phyloP scores from a whole-genome alignment of 1,139 yeast species.

The Zygosaccharomyces sapae region DNA sequence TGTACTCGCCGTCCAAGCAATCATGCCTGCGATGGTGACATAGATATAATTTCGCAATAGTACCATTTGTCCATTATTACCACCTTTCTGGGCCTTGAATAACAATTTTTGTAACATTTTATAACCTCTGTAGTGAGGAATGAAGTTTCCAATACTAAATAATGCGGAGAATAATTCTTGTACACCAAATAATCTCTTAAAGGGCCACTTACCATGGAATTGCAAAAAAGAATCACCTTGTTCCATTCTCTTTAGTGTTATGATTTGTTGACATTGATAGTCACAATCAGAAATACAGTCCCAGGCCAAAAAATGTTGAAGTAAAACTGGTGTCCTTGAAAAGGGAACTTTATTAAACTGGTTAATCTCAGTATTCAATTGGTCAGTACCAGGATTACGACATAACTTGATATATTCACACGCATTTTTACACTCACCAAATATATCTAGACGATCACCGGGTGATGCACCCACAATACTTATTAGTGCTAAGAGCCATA shows the following conservation, averaged over 20 bases:
- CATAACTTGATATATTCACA: conserved; percentile 46
- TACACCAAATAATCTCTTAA: conserved; percentile 62
- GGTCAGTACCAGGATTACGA: conserved; percentile 25
- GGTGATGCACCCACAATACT: conserved; percentile 42
- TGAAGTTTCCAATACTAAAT: conserved; percentile 73
- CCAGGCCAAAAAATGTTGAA: conserved; percentile 59
- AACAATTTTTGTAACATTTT: conserved; percentile 35
- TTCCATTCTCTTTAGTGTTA: conserved; percentile 53
- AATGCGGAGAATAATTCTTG: conserved; percentile 83
- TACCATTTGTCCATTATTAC: conserved; percentile 15
- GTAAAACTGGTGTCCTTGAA: conserved; percentile 25
- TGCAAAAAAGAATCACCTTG: conserved; percentile 58
- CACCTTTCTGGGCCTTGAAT: conserved; percentile 13
- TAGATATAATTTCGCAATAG: conserved; percentile 28
- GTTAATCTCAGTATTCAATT: conserved; percentile 26
- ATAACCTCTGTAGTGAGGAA: conserved; percentile 68
- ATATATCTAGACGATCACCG: conserved; percentile 75
- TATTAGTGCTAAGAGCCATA: conserved; percentile 1
- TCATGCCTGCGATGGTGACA: conserved; percentile 58
- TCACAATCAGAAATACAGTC: conserved; percentile 81
- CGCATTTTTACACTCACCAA: conserved; percentile 57
- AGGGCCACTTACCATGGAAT: conserved; percentile 98
- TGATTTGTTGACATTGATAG: conserved; percentile 77
- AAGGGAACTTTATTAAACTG: conserved; percentile 37
- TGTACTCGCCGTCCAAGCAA: conserved; percentile 84